Base-by-base conservation (phyloP, 495 filamentous ascomycete genomes). In the Trypethelium eluteriae region DNA sequence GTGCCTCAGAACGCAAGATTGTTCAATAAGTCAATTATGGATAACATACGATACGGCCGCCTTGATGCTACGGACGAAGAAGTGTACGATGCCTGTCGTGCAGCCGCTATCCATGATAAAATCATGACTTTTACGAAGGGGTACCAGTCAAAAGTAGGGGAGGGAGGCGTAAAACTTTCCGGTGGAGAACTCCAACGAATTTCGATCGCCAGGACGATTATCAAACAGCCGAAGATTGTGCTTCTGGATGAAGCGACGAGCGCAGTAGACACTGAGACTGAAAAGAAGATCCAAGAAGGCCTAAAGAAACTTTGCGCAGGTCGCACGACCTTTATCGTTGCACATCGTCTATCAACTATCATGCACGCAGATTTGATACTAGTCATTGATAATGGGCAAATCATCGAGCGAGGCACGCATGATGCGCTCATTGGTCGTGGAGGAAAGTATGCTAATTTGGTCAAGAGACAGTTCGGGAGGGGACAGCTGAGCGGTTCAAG, bases 181-280 rank as follows among this genome's bases (percentile, higher is more conserved):
- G 89, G 88, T 12, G 90, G 89, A 5, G 88, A 93, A 74, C 76
- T 85, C 53, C 90, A 92, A 74, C 83, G 89, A 49, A 79, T 93
- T n/a, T 84, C 89, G 1, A 90, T 92, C 75, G 89, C 90, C 25
- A 82, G 89, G 62, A 76, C 77, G 7, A 77, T 85, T 39, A 70
- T 84, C 1, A 79, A 78, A 47, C 72, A 81, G 35, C 78, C 82
- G 5, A 75, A 78, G 25, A 81, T 85, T 44, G 72, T 85, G 14
- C 67, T 86, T 5, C 75, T 86, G 14, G 82, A 86, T 68, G 84
- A 86, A 66, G 81, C 82, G 2, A 85, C 81, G 3, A 79, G 78
- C 18, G 80, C 81, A 64, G 73, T 86, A 36, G 84, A 86, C 68
- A 77, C 78, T 12, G 73, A 79, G 71, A 90, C 87, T 1, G 90